Base-by-base conservation (phyloP, 192 early-diverging fungal genomes). In the Umbelopsis sp. region DNA sequence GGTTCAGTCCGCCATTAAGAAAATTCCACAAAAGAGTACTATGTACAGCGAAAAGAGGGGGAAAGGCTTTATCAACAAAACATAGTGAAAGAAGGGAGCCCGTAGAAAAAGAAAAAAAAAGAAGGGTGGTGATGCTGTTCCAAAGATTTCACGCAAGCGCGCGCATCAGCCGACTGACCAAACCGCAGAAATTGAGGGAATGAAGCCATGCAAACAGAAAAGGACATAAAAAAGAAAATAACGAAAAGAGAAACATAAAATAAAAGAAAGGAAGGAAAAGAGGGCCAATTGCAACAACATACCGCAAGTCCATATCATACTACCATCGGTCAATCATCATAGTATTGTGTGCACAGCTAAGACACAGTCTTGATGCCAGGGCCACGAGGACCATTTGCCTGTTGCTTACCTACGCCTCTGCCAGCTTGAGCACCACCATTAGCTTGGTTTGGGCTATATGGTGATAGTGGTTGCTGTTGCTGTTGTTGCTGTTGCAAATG, bases 361-460 rank as follows among this genome's bases (percentile, higher is more conserved):
- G 56, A 62, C 31, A 62, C 31, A 17, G 56, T 62, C 29, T 62
- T 62, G 56, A 62, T 62, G 56, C 56, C 31, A 32, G 56, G 56
- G 12, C 56, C 56, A 29, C 31, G 56, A 16, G 56, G 56, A n/a
- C 56, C 56, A 62, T 62, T 62, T 5, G 56, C 31, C 26, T 62
- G 56, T 34, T 62, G 56, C 31, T 62, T 62, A n/a, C 56, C 56
- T 14, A 2, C 31, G 14, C 56, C 56, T n/a, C 31, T 26, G 26
- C 29, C 56, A 59, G 54, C 29, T 59, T 71, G 49, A 41, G 34
- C 52, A 41, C 56, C 66, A 45, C 56, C 66, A 68, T 70, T 70
- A 12, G 45, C 20, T 52, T 70, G 45, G 21, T 45, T 47, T 41
- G 38, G 47, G n/a, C 47, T 43, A 26, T 67, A 47, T 45, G 56